A percentile compares a stretch with the other conserved stretches of the same genome.
phyloP scores from a whole-genome alignment of 768 basidiomycete species.

The Lactarius trivialis region DNA sequence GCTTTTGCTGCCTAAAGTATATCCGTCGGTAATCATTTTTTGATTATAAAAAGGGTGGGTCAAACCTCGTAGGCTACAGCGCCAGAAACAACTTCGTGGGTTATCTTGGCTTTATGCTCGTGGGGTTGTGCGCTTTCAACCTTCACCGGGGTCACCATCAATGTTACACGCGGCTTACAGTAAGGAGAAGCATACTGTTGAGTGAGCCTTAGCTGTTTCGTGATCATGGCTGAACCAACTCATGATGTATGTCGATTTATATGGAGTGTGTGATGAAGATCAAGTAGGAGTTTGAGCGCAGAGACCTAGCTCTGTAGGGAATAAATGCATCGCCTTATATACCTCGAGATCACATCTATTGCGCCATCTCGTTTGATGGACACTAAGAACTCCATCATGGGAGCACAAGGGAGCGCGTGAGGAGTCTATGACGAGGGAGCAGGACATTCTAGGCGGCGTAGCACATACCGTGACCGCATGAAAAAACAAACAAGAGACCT shows the following conservation, averaged over 20 bases:
- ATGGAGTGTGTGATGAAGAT: background rate
- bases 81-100: constrained; percentile 61
- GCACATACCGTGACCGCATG: no score
- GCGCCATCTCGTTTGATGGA: background rate
- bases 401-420: no score
- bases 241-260: constrained; percentile 5
- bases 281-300: background rate
- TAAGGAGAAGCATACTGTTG: background rate
- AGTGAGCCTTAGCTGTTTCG: background rate
- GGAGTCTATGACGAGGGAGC: no score
- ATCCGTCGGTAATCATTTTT: no score
- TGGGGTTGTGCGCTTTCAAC: no score
- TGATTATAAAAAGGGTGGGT: no score
- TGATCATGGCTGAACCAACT: background rate
- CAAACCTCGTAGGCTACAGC: constrained; percentile 58
- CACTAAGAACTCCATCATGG: no score
- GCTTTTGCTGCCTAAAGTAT: no score
- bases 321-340: background rate
- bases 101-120: constrained; percentile 48
- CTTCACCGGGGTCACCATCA: background rate
- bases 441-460: no score
- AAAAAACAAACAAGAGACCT: no score
- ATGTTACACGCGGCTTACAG: background rate
- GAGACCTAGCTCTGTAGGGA: background rate
- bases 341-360: no score